Percentiles rank a stretch among this genome's conserved stretches.
phyloP scores from a whole-genome alignment of 2,329 filamentous ascomycete species.

The Botrytis elliptica region DNA sequence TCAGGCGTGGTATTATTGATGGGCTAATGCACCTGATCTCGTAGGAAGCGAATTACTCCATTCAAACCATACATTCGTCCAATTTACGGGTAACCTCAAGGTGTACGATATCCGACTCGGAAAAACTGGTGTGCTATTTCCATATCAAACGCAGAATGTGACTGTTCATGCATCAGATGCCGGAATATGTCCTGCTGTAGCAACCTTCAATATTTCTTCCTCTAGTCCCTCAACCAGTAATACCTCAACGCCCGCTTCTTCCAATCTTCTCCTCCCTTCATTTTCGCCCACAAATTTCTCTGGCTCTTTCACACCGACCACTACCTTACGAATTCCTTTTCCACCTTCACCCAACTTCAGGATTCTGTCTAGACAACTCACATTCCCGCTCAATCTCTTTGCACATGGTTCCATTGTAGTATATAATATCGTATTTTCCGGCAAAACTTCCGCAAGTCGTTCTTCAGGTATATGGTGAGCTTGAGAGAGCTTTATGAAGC shows the following conservation, averaged over 20 bases:
- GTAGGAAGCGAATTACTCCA: neutral
- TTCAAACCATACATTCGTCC: neutral
- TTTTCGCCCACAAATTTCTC: slow-evolving; percentile 87
- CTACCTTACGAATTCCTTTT: slow-evolving; percentile 66
- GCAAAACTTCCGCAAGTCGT: slow-evolving; percentile 51
- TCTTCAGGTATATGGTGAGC: slow-evolving; percentile 53
- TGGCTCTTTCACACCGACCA: slow-evolving; percentile 85
- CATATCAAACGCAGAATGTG: neutral
- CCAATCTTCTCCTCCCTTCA: slow-evolving; percentile 67
- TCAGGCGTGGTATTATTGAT: neutral
- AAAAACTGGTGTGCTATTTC: neutral
- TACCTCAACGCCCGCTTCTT: slow-evolving; percentile 71
- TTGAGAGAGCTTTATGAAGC: slow-evolving; percentile 69
- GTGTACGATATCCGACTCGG: neutral
- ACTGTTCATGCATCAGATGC: neutral
- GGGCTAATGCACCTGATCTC: neutral
- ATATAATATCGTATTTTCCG: slow-evolving; percentile 64
- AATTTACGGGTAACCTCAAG: neutral
- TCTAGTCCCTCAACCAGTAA: slow-evolving; percentile 74
- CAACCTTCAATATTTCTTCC: slow-evolving; percentile 74
- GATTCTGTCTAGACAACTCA: slow-evolving; percentile 77
- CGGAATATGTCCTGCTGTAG: slow-evolving; percentile 71
- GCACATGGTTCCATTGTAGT: slow-evolving; percentile 91
- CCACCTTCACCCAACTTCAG: slow-evolving; percentile 48
- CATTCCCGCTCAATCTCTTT: slow-evolving; percentile 69